Conservation (phyloP, 768 basidiomycete species). For the Boletus huronensis region DNA sequence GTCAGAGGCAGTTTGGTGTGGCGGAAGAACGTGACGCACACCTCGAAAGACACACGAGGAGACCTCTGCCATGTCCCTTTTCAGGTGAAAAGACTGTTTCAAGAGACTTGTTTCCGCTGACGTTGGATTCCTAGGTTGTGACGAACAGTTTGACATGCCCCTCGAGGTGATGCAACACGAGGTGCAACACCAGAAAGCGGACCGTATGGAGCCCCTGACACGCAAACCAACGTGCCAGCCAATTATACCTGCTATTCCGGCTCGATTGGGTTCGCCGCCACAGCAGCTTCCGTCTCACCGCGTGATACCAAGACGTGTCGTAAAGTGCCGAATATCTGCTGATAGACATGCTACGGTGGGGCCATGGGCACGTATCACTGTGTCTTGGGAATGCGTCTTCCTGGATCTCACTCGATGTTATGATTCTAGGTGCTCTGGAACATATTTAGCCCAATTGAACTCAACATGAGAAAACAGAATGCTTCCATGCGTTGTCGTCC, state of each 20-base stretch:
- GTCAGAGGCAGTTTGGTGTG: slow-evolving; percentile 42
- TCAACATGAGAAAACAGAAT: slow-evolving; percentile 40
- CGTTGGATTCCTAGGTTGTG: slow-evolving; percentile 45
- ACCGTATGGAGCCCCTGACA: slow-evolving; percentile 7
- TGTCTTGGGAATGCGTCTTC: background rate
- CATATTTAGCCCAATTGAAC: slow-evolving; percentile 37
- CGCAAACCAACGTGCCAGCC: slow-evolving; percentile 34
- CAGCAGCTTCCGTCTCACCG: slow-evolving; percentile 48
- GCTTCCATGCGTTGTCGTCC: slow-evolving; percentile 37
- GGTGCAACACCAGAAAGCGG: slow-evolving; percentile 34
- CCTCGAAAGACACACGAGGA: slow-evolving; percentile 45
- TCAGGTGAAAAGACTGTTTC: slow-evolving; percentile 39
- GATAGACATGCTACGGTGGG: slow-evolving; percentile 50
- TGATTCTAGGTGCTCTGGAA: slow-evolving; percentile 43
- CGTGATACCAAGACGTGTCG: slow-evolving; percentile 42
- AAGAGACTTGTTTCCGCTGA: slow-evolving; percentile 7
- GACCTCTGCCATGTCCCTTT: slow-evolving; percentile 29
- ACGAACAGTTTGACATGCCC: slow-evolving; percentile 44
- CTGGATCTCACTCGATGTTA: slow-evolving; percentile 1
- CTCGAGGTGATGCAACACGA: slow-evolving; percentile 50
- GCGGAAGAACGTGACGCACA: slow-evolving; percentile 43
- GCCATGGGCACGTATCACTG: slow-evolving; percentile 46
- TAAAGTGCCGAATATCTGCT: slow-evolving; percentile 43
- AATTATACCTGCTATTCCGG: slow-evolving; percentile 29
- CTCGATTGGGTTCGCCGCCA: slow-evolving; percentile 39